Base-by-base conservation (phyloP, 345 rosid genomes). In the Rhodamnia rubescens region DNA sequence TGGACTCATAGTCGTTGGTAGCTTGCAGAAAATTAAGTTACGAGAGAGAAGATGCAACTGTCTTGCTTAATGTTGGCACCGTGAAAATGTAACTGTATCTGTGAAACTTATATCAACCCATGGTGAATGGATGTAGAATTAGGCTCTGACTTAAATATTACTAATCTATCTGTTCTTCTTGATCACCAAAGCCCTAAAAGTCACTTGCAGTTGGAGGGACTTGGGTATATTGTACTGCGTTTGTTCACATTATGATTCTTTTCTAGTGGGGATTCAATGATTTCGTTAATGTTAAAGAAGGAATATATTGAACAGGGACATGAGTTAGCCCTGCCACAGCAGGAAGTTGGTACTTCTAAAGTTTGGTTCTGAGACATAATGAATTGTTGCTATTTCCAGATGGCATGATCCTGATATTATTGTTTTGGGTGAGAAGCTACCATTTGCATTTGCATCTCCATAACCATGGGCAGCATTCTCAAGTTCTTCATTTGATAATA, bases 401-500 rank as follows among this genome's bases (percentile, higher is more conserved):
- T 69, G 80, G 47, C 80, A 69, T 36, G 12, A 69, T 36, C 44
- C 54, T 82, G 53, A 82, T 26, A 49, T 82, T 53, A 82, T 82
- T 9, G 26, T 69, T 36, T 36, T 32, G 80, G 80, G 26, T 5
- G 14, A 69, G 47, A 69, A 69, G 80, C 64, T 86, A 96, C 99
- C 96, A 87, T 88, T 88, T 86, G 52, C 85, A 87, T 85, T 86
- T 88, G 91, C 86, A 86, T 92, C 88, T 82, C 51, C 83, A 40
- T 74, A 82, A 83, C 75, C 80, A 75, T 87, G 88, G 85, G 88
- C 91, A 83, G 55, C 83, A 84, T 88, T 87, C 86, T 58, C 85
- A 80, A 83, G 64, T 82, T 92, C 93, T 84, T 91, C 94, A 57
- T 89, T 89, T 84, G 89, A 85, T 86, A 85, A 81, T 84, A 85